phyloP scores from a whole-genome alignment of 192 early-diverging fungal genomes.

The Coemansia sp. region DNA sequence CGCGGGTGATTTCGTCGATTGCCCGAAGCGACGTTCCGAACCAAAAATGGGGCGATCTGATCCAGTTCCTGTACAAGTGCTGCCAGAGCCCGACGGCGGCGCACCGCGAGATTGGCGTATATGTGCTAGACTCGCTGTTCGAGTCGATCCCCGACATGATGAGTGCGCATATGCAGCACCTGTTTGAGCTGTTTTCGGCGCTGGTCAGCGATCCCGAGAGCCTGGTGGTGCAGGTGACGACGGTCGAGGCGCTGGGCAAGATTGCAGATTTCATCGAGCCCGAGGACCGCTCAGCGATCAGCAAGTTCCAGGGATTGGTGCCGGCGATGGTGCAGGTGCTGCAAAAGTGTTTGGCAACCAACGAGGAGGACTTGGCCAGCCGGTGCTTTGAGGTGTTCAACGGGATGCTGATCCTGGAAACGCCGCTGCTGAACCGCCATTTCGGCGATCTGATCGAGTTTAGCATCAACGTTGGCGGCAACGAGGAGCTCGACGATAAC shows the following conservation, averaged over 20 bases:
- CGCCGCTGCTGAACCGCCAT: conserved; percentile 74
- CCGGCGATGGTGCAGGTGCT: conserved; percentile 84
- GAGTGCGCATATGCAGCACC: conserved; percentile 55
- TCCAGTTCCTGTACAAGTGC: conserved; percentile 75
- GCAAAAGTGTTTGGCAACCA: conserved; percentile 66
- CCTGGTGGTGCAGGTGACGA: conserved; percentile 72
- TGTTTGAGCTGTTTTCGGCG: conserved; percentile 71
- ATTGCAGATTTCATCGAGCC: conserved; percentile 76
- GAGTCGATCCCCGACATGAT: conserved; percentile 72
- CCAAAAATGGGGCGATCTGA: conserved; percentile 72
- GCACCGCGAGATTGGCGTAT: conserved; percentile 84
- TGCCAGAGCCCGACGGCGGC: conserved; percentile 65
- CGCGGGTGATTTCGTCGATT: conserved; percentile 85
- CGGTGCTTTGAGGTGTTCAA: conserved; percentile 89
- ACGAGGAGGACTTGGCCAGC: conserved; percentile 71
- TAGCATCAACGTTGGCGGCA: conserved; percentile 67
- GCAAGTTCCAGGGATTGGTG: conserved; percentile 66
- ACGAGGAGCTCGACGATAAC: conserved; percentile 63
- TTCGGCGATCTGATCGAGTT: conserved; percentile 78
- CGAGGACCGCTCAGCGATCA: conserved; percentile 64
- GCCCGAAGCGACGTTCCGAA: conserved; percentile 76
- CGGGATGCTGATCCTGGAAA: conserved; percentile 71
- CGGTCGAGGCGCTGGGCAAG: conserved; percentile 76
- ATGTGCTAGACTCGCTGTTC: conserved; percentile 80
- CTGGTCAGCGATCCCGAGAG: conserved; percentile 82